phyloP scores from a whole-genome alignment of 306 rosid genomes.

The Inga leiocalycina region DNA sequence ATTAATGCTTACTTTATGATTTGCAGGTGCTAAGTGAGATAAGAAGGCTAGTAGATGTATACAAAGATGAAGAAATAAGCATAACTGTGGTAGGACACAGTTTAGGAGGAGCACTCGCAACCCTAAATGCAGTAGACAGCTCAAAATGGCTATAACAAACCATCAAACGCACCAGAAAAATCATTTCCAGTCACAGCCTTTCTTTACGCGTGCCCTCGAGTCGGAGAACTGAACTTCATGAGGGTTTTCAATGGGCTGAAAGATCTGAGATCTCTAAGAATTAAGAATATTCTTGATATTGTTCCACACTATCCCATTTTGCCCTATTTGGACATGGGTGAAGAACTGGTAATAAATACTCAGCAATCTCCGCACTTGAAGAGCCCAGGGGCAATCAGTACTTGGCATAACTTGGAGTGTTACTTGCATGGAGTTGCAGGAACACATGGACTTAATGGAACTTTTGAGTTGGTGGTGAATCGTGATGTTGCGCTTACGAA shows the following conservation, averaged over 20 bases:
- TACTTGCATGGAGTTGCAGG: constrained; percentile 44
- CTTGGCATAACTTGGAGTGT: constrained; percentile 67
- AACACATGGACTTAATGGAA: constrained; percentile 62
- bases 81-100: constrained; percentile 70
- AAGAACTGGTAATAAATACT: constrained; percentile 56
- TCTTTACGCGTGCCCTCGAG: constrained; percentile 60
- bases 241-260: constrained; percentile 31
- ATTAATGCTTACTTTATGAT: not conserved
- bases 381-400: constrained; percentile 3
- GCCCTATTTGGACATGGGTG: constrained; percentile 55
- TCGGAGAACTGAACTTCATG: constrained; percentile 51
- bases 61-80: constrained; percentile 70
- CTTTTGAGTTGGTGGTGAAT: constrained; percentile 53
- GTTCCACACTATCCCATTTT: constrained; percentile 48
- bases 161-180: constrained; percentile 36
- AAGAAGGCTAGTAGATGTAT: constrained; percentile 51
- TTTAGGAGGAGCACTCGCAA: constrained; percentile 71
- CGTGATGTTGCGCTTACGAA: constrained; percentile 63
- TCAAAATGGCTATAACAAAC: constrained; percentile 44
- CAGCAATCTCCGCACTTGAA: constrained; percentile 53
- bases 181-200: constrained; percentile 61
- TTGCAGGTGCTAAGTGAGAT: constrained; percentile 60
- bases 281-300: constrained; percentile 49
- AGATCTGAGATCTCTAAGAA: constrained; percentile 45
- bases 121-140: constrained; percentile 62